Conservation (phyloP, 768 basidiomycete genomes). For the Leccinum subgranulosum region DNA sequence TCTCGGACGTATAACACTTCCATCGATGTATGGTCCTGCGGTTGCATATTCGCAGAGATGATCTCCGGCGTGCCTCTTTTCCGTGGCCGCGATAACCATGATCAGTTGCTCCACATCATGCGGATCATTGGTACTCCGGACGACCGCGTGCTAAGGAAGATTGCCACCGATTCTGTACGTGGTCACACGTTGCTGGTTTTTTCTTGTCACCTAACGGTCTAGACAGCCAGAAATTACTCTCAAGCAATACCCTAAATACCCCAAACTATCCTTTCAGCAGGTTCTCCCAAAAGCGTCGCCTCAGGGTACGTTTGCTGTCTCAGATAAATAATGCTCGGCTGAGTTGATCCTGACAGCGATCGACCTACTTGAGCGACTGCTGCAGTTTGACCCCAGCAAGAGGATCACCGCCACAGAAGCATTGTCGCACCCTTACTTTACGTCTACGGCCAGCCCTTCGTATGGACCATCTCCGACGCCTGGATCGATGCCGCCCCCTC, state of each 20-base stretch:
- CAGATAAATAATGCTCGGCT: background rate
- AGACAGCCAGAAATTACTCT: conserved; percentile 74
- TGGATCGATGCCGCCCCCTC: conserved; percentile 64
- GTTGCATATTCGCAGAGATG: conserved; percentile 99
- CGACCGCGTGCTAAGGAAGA: conserved; percentile 83
- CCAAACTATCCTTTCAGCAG: conserved; percentile 77
- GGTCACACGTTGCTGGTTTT: background rate
- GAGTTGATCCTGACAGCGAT: conserved; percentile 49
- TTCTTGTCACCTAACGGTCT: conserved; percentile 7
- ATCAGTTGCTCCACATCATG: conserved; percentile 98
- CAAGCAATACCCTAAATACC: conserved; percentile 85
- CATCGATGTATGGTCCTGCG: conserved; percentile 98
- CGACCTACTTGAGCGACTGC: conserved; percentile 88
- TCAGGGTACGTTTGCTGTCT: conserved; percentile 50
- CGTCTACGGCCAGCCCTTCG: conserved; percentile 40
- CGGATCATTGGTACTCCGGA: conserved; percentile 94
- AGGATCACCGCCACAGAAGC: conserved; percentile 91
- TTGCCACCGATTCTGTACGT: conserved; percentile 83
- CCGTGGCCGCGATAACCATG: conserved; percentile 94
- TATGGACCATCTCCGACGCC: conserved; percentile 36
- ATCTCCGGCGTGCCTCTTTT: conserved; percentile 96
- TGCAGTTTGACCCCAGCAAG: conserved; percentile 94
- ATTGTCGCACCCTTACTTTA: conserved; percentile 90
- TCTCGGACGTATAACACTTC: conserved; percentile 97
- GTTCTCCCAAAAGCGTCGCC: conserved; percentile 84